Conservation (phyloP, 208 protist species). For the Balamuthia mandrillaris region DNA sequence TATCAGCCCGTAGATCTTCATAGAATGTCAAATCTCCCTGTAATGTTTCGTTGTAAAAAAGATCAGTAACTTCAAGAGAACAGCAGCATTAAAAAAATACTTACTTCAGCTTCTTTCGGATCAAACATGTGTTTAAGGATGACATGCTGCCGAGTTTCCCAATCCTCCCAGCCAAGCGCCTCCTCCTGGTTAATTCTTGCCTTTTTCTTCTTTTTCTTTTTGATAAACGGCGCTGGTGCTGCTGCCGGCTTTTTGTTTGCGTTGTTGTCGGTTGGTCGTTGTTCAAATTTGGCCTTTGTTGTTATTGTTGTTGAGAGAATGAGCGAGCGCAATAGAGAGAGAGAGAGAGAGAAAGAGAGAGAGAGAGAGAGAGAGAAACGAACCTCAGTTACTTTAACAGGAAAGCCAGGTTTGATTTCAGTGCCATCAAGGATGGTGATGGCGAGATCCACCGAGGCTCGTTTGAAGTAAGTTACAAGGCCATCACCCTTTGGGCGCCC, state of each 20-base stretch:
- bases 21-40: conserved; percentile 23
- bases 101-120: not conserved
- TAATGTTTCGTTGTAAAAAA: not conserved
- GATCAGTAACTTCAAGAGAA: not conserved
- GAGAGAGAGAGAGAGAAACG: not conserved
- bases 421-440: conserved; percentile 5
- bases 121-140: conserved; percentile 39
- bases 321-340: not conserved
- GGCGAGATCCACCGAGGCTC: conserved; percentile 21
- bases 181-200: conserved; percentile 4
- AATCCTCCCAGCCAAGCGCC: not conserved
- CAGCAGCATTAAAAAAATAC: not conserved
- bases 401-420: not conserved
- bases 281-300: conserved; percentile 21
- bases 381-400: conserved; percentile 11
- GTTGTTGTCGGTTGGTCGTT: not conserved
- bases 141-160: not conserved
- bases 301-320: not conserved
- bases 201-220: conserved; percentile 36
- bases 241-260: not conserved
- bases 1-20: not conserved
- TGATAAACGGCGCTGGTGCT: not conserved
- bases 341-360: not conserved
- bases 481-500: conserved; percentile 32
- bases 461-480: conserved; percentile 15